Conservation (phyloP, 2,329 filamentous ascomycete genomes). For the Verticillium albo-atrum region DNA sequence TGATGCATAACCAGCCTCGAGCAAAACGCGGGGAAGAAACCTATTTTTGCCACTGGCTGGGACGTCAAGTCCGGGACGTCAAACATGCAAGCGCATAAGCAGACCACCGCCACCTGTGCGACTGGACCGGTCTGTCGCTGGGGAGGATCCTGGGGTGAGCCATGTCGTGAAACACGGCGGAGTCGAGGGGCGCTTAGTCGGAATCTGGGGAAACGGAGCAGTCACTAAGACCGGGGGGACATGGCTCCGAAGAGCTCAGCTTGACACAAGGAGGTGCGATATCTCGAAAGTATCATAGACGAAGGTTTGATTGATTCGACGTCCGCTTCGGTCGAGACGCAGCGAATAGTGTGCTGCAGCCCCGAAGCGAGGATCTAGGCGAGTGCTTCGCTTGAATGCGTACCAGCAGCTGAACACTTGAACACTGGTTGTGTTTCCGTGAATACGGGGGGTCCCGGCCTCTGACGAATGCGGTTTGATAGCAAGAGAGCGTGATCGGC, state of each 20-base stretch:
- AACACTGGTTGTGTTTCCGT: neutral
- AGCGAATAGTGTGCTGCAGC: neutral
- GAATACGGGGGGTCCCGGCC: neutral
- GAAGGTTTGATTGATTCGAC: neutral
- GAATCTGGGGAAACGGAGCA: neutral
- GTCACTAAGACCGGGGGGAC: neutral
- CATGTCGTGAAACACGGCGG: neutral
- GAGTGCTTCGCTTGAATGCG: neutral
- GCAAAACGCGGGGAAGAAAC: neutral
- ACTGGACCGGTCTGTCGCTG: neutral
- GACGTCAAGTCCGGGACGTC: neutral
- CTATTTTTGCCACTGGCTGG: neutral
- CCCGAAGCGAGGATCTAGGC: neutral
- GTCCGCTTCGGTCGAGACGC: neutral
- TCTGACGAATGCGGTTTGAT: neutral
- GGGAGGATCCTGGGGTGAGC: neutral
- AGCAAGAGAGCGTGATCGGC: neutral
- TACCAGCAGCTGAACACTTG: neutral
- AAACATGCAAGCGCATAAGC: neutral
- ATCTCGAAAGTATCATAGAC: neutral
- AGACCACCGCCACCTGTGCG: neutral
- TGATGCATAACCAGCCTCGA: neutral
- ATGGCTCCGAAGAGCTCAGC: neutral
- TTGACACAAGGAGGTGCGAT: neutral
- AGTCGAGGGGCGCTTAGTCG: neutral